Evolutionary conservation across 2,329 filamentous ascomycete species (phyloP).

Genomic region (Aspergillus proliferans): DNA sequence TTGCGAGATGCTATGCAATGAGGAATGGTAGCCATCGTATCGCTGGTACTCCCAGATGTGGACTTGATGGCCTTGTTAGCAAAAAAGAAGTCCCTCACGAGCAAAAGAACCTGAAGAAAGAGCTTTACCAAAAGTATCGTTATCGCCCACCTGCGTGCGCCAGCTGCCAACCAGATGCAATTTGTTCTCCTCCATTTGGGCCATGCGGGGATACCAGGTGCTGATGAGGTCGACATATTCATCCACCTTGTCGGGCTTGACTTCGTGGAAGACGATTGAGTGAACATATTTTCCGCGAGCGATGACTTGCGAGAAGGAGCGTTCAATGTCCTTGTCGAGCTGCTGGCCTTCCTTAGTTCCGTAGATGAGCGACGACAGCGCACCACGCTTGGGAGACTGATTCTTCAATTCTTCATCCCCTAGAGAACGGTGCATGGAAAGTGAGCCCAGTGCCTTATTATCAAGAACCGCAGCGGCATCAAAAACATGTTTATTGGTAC

Average conservation of each 20-base stretch:
- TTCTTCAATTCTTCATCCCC: slow-evolving; percentile 56
- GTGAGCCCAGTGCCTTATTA: slow-evolving; percentile 54
- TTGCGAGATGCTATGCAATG: slow-evolving; percentile 72
- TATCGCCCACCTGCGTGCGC: slow-evolving; percentile 95
- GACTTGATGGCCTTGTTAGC: slow-evolving; percentile 54
- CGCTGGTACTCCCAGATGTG: slow-evolving; percentile 99
- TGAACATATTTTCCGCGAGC: slow-evolving; percentile 97
- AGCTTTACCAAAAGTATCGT: slow-evolving; percentile 82
- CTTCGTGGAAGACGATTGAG: slow-evolving; percentile 92
- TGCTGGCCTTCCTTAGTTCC: slow-evolving; percentile 92
- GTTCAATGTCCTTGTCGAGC: slow-evolving; percentile 91
- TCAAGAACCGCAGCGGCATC: slow-evolving; percentile 36
- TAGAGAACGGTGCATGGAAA: slow-evolving; percentile 46
- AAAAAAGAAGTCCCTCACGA: neutral
- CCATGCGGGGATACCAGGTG: slow-evolving; percentile 87
- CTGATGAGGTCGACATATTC: slow-evolving; percentile 90
- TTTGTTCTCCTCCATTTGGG: slow-evolving; percentile 76
- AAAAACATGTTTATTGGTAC: slow-evolving; percentile 27
- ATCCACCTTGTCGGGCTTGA: slow-evolving; percentile 90
- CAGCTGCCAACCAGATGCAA: slow-evolving; percentile 96
- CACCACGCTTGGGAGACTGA: slow-evolving; percentile 60
- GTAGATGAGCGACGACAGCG: slow-evolving; percentile 85
- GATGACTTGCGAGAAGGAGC: slow-evolving; percentile 89
- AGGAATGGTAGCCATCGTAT: slow-evolving; percentile 92
- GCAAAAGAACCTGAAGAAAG: slow-evolving; percentile 1